These are phyloP conservation scores for Camellia japonica DNA, from an alignment of 148 eudicot genomes.

Conservation along the genomic window DNA sequence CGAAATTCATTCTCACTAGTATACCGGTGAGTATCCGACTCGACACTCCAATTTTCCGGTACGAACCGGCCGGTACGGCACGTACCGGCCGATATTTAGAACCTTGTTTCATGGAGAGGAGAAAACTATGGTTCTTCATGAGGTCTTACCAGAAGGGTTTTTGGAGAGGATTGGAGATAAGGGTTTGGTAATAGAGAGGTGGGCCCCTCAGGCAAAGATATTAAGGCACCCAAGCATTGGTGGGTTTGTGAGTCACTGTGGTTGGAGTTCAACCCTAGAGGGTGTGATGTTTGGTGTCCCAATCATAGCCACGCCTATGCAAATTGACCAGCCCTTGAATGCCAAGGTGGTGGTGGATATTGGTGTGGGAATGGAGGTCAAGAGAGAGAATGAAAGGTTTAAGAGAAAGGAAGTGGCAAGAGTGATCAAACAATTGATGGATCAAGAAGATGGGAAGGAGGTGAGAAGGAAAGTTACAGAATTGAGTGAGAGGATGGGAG, in stretches of 20 bases:
- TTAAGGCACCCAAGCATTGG: neutral
- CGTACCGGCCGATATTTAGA: no score
- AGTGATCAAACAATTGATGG: neutral
- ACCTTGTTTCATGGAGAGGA: neutral
- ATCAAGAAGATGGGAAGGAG: neutral
- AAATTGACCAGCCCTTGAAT: neutral
- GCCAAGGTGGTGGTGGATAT: neutral
- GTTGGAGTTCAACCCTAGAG: neutral
- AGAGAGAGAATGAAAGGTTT: neutral
- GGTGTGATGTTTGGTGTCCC: neutral
- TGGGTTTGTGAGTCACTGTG: neutral
- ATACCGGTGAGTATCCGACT: no score
- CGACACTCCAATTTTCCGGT: no score
- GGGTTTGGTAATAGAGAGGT: neutral
- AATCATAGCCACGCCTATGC: neutral
- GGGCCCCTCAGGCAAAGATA: neutral
- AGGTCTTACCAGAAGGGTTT: slow-evolving; percentile 1
- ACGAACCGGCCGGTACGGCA: no score
- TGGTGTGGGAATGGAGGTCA: neutral
- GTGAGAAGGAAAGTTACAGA: neutral
- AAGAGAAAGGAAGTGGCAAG: neutral
- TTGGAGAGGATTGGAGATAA: neutral
- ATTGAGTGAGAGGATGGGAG: neutral
- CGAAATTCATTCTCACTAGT: no score
- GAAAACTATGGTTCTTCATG: neutral